A percentile compares a stretch with the other conserved stretches of the same genome.
Conservation (phyloP, 2,329 filamentous ascomycete species). For the Arthrobotrys megalospora region DNA sequence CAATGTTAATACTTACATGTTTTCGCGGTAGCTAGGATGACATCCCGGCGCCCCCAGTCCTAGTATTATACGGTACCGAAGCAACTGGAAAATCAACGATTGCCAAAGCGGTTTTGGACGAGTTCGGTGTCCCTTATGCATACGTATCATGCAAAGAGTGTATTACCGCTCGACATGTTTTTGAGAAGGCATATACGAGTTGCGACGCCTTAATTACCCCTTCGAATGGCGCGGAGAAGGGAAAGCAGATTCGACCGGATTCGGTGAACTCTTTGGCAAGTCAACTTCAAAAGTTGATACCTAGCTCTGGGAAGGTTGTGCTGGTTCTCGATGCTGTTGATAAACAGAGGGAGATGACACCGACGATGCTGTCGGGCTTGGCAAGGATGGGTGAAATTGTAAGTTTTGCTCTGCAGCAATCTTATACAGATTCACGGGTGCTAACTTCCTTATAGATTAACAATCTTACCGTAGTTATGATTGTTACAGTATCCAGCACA, state of each 20-base stretch:
- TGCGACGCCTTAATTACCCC: conserved; percentile 24
- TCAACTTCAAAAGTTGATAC: conserved; percentile 78
- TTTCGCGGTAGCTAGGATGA: conserved; percentile 70
- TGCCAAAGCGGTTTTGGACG: conserved; percentile 74
- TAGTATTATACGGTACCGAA: conserved; percentile 87
- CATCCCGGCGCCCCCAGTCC: conserved; percentile 79
- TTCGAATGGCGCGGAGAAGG: conserved; percentile 76
- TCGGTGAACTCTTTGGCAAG: conserved; percentile 79
- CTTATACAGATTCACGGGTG: too few species aligned
- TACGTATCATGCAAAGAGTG: conserved; percentile 81
- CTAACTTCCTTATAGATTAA: conserved; percentile 76
- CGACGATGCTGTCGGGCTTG: conserved; percentile 84
- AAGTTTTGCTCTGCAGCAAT: conserved; percentile 66
- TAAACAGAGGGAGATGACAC: conserved; percentile 82
- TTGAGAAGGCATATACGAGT: conserved; percentile 74
- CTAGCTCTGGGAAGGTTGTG: conserved; percentile 65
- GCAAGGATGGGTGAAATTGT: conserved; percentile 86
- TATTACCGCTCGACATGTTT: conserved; percentile 82
- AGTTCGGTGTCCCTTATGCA: conserved; percentile 72
- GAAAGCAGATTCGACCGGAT: conserved; percentile 32
- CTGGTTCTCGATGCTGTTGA: conserved; percentile 91
- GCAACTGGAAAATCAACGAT: conserved; percentile 89
- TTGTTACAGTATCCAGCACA: conserved; percentile 80
- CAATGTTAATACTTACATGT: conserved; percentile 8
- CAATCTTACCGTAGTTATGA: conserved; percentile 81